Evolutionary conservation across 1,139 yeast species (phyloP).

Genomic region (Yamadazyma kanchanaburiensis): DNA sequence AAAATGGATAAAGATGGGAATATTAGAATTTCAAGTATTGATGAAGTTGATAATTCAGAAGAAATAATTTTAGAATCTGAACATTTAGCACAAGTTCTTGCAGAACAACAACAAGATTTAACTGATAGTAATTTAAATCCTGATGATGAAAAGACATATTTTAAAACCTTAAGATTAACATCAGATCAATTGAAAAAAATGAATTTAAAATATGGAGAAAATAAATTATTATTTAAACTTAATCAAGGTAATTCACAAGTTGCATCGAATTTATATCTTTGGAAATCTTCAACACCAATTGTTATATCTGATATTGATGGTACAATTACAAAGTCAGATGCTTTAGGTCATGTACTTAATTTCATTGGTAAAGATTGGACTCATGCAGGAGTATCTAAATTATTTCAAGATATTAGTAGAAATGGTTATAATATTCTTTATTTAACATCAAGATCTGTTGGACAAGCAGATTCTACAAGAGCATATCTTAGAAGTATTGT

Average conservation of each 20-base stretch:
- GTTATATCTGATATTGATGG: slow-evolving; percentile 98
- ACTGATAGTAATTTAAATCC: slow-evolving; percentile 8
- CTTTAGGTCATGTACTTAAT: slow-evolving; percentile 92
- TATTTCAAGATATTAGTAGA: slow-evolving; percentile 76
- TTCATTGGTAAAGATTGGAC: slow-evolving; percentile 98
- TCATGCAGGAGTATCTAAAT: slow-evolving; percentile 89
- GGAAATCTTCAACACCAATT: slow-evolving; percentile 84
- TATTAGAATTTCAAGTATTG: slow-evolving; percentile 12
- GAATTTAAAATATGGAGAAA: slow-evolving; percentile 74
- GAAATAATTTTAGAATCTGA: slow-evolving; percentile 10
- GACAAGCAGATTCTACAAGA: slow-evolving; percentile 92
- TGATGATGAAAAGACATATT: slow-evolving; percentile 46
- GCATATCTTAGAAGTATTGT: slow-evolving; percentile 75
- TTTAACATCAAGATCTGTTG: slow-evolving; percentile 91
- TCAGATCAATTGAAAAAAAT: slow-evolving; percentile 82
- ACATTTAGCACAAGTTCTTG: slow-evolving; percentile 8
- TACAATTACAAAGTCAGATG: slow-evolving; percentile 96
- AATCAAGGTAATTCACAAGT: slow-evolving; percentile 80
- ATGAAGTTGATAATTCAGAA: slow-evolving; percentile 9
- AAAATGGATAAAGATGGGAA: slow-evolving; percentile 24
- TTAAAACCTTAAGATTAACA: slow-evolving; percentile 86
- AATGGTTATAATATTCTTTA: slow-evolving; percentile 95
- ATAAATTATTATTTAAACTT: slow-evolving; percentile 73
- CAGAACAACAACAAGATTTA: slow-evolving; percentile 15
- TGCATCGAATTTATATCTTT: slow-evolving; percentile 69